These are phyloP conservation scores for Toxoplasma gondii DNA, from an alignment of 169 alveolate species.

Conservation along the genomic window DNA sequence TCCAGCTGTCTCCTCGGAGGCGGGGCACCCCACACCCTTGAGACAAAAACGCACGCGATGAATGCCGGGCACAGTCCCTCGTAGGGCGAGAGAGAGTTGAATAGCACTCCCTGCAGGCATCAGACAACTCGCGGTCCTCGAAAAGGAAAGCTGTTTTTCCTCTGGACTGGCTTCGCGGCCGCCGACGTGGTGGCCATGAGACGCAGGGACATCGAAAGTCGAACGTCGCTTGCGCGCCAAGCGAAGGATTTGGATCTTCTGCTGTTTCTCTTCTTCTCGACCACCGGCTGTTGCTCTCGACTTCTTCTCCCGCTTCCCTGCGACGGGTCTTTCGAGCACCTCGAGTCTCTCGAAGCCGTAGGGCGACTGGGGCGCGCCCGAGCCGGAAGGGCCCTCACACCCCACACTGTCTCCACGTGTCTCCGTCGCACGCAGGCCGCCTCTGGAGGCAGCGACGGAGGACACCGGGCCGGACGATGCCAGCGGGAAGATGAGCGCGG, in stretches of 20 bases:
- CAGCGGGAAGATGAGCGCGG: background rate
- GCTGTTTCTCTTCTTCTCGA: background rate
- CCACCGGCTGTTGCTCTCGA: background rate
- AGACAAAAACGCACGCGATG: constrained; percentile 62
- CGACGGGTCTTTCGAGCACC: background rate
- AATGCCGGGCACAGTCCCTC: constrained; percentile 23
- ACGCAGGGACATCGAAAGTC: too few species aligned
- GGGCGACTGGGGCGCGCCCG: background rate
- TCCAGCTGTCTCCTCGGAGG: background rate
- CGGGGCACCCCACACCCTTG: constrained; percentile 17
- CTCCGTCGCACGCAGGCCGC: background rate
- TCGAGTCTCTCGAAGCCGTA: background rate
- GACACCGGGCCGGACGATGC: background rate
- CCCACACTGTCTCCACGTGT: too few species aligned
- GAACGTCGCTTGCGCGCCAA: background rate
- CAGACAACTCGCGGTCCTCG: background rate
- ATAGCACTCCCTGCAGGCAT: constrained; percentile 31
- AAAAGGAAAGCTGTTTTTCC: background rate
- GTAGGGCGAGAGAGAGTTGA: constrained; percentile 17
- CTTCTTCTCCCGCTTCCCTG: background rate
- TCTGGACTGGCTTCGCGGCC: background rate
- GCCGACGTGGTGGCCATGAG: too few species aligned
- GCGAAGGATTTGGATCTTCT: background rate
- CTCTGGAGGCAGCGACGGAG: background rate
- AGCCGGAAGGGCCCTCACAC: too few species aligned